Conservation (phyloP, 257 asterid species). For the Vinca minor region DNA sequence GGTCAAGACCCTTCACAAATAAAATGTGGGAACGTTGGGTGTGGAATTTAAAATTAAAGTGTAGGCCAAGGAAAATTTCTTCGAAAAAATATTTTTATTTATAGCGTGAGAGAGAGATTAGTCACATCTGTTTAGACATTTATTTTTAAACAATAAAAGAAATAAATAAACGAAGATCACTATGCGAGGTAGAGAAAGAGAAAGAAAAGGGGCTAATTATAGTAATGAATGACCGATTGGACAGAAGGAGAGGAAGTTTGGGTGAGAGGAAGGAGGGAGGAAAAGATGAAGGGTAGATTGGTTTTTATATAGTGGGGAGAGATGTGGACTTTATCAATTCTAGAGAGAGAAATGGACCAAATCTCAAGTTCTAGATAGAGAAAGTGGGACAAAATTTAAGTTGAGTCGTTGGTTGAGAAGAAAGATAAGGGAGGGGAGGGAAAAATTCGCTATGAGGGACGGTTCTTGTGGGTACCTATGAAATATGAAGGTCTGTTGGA, state of each 20-base stretch:
- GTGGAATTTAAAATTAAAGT: conserved; percentile 18
- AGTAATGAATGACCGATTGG: neutral
- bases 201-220: neutral
- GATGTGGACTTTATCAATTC: neutral
- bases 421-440: no score
- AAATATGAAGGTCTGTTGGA: no score
- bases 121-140: no score
- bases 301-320: conserved; percentile 21
- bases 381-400: neutral
- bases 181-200: no score
- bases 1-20: conserved; percentile 2
- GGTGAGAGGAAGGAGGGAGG: neutral
- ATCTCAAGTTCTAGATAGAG: neutral
- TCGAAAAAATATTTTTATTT: no score
- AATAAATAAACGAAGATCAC: no score
- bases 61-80: neutral
- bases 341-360: neutral
- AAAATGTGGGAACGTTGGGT: conserved; percentile 13
- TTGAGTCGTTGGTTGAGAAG: no score
- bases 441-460: no score
- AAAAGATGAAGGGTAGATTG: conserved; percentile 3
- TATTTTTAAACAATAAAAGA: no score
- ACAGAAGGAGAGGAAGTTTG: neutral
- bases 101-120: no score
- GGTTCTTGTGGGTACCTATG: no score